Percentiles rank a stretch among this genome's conserved stretches.
Evolutionary conservation across 2,329 filamentous ascomycete genomes (phyloP).

Genomic region (Cytospora mali): DNA sequence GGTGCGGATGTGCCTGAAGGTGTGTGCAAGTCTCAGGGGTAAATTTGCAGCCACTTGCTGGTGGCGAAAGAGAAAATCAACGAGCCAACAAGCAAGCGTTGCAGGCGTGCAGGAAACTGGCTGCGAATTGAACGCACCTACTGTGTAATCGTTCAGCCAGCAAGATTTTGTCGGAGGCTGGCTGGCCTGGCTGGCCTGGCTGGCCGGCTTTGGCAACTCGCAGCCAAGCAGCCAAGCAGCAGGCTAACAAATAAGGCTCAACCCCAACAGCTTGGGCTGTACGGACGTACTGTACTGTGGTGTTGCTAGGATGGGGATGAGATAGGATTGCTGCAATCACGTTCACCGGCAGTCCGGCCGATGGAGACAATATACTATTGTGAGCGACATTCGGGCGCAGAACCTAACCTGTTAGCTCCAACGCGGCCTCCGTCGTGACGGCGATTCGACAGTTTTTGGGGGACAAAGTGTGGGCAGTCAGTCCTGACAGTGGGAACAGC

Average conservation of each 20-base stretch:
- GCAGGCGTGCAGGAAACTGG: background rate
- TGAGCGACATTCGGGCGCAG: conserved; percentile 8
- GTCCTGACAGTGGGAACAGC: background rate
- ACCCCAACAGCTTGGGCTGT: too few species aligned
- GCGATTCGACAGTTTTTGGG: background rate
- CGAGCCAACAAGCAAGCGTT: background rate
- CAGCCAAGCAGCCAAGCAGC: background rate
- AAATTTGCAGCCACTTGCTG: conserved; percentile 4
- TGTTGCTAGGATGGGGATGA: background rate
- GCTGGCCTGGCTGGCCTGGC: too few species aligned
- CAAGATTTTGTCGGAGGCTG: background rate
- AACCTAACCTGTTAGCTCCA: background rate
- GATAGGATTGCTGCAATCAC: background rate
- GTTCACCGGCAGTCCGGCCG: background rate
- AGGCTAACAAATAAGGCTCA: background rate
- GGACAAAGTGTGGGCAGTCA: background rate
- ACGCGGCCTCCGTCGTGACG: background rate
- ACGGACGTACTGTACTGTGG: too few species aligned
- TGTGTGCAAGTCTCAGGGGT: conserved; percentile 9
- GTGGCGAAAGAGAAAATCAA: conserved; percentile 10
- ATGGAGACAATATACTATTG: conserved; percentile 12
- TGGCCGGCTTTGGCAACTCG: background rate
- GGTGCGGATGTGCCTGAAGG: background rate
- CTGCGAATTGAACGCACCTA: background rate
- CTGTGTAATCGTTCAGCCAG: background rate